Evolutionary conservation across 2,329 filamentous ascomycete genomes (phyloP), one percentile per base, ranked within the genome.

Genomic region (Rhynchosporium agropyri): DNA sequence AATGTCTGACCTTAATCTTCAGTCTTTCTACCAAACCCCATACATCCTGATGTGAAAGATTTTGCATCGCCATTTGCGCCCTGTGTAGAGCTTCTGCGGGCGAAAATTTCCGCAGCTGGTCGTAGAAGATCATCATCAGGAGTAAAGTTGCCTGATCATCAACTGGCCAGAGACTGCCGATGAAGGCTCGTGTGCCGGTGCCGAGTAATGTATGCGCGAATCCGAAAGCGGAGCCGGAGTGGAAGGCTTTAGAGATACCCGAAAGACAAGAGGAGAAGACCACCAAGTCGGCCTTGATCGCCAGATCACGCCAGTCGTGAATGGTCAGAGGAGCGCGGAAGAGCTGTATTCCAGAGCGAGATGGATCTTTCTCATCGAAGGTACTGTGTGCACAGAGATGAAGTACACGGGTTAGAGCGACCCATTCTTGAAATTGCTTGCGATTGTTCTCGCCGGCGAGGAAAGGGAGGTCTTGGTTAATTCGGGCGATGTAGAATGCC

Each of bases 91-190:
- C 58, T 42, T 53, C 58, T 3, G 58, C 58, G 3, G 58, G 58
- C 8, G 58, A 60, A 26, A 42, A 42, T 2, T 9, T 13, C 31
- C 20, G 20, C 1, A 60, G 46, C 9, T 60, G 46, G 7, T 53
- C 58, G 10, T 60, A 60, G 12, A 60, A 60, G 3, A 60, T 60
- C 58, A 60, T 60, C 58, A 60, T 60, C 26, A 60, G 26, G 13
- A 60, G 38, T 4, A 60, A n/a, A 4, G 58, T 60, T 0, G 58
- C 58, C 7, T 50, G 49, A 29, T 60, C 58, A 31, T 60, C 58
- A 7, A 60, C 58, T 28, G 58, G 58, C 58, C 58, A 60, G 26
- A 60, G 48, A 45, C 46, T 53, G 28, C 58, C 58, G 8, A 60
- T 53, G 10, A 60, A 60, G 10, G 58, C 58, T 5, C 58, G n/a